Percentiles rank a stretch among this genome's conserved stretches.
Evolutionary conservation across 2,329 filamentous ascomycete genomes (phyloP).

Genomic region (Alternaria sp.): DNA sequence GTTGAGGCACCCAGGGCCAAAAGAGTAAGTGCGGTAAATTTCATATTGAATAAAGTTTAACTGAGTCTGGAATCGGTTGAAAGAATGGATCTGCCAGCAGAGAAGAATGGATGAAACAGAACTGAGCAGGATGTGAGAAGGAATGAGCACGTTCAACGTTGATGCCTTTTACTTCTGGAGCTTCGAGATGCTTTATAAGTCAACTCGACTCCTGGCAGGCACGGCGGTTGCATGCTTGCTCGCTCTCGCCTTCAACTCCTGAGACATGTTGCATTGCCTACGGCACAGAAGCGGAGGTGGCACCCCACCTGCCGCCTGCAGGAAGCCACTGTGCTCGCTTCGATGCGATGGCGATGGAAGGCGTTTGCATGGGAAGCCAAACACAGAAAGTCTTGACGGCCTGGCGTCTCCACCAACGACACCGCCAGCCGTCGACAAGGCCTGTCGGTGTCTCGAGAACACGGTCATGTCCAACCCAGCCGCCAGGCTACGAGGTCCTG

Average conservation of each 20-base stretch:
- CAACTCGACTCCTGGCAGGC: conserved; percentile 5
- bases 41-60: conserved; percentile 37
- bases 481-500: background rate
- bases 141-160: conserved; percentile 45
- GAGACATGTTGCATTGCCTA: conserved; percentile 29
- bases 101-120: conserved; percentile 32
- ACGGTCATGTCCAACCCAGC: conserved; percentile 3
- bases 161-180: conserved; percentile 26
- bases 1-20: conserved; percentile 42
- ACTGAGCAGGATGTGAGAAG: conserved; percentile 40
- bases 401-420: conserved; percentile 21
- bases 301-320: conserved; percentile 4
- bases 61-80: conserved; percentile 18
- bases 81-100: conserved; percentile 39
- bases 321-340: conserved; percentile 7
- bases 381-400: conserved; percentile 16
- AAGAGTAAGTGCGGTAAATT: conserved; percentile 35
- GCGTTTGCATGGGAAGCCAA: conserved; percentile 15
- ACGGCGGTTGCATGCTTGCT: conserved; percentile 9
- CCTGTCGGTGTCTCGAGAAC: conserved; percentile 11
- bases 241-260: conserved; percentile 10
- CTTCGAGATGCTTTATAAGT: conserved; percentile 35
- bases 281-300: conserved; percentile 14
- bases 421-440: conserved; percentile 11
- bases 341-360: background rate